phyloP scores from a whole-genome alignment of 306 rosid species.

The Rosa rugosa region DNA sequence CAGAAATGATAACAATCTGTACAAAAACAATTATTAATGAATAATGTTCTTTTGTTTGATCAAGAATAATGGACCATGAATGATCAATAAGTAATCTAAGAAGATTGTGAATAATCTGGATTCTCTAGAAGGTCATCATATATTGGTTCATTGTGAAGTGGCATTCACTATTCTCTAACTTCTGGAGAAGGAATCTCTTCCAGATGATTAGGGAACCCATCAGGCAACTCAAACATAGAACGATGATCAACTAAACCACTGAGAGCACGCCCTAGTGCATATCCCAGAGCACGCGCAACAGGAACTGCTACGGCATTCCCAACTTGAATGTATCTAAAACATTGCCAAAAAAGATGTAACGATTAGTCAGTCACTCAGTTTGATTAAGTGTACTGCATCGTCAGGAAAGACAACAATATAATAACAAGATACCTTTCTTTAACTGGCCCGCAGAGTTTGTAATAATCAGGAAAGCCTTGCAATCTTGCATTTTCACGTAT shows the following conservation, averaged over 20 bases:
- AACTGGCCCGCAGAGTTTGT: slow-evolving; percentile 53
- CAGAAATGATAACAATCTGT: too few species aligned
- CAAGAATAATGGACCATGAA: too few species aligned
- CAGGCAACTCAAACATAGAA: slow-evolving; percentile 43
- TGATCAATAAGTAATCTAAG: too few species aligned
- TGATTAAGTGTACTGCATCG: not conserved
- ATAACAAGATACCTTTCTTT: slow-evolving; percentile 59
- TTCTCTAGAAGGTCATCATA: too few species aligned
- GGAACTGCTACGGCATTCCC: slow-evolving; percentile 97
- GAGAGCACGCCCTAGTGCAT: slow-evolving; percentile 56
- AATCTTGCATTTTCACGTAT: slow-evolving; percentile 70
- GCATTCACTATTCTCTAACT: too few species aligned
- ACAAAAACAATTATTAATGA: too few species aligned
- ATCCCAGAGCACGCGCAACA: slow-evolving; percentile 72
- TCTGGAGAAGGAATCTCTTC: too few species aligned
- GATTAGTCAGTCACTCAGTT: not conserved
- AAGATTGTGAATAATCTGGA: too few species aligned
- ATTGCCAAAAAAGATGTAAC: not conserved
- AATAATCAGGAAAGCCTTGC: slow-evolving; percentile 80
- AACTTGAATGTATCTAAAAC: slow-evolving; percentile 72
- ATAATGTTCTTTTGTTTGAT: too few species aligned
- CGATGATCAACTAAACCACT: slow-evolving; percentile 33
- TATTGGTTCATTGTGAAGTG: too few species aligned
- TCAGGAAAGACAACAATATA: not conserved
- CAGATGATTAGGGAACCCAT: too few species aligned